These are phyloP conservation scores for Umbelopsis isabellina DNA, from an alignment of 192 early-diverging fungal species.

Conservation along the genomic window DNA sequence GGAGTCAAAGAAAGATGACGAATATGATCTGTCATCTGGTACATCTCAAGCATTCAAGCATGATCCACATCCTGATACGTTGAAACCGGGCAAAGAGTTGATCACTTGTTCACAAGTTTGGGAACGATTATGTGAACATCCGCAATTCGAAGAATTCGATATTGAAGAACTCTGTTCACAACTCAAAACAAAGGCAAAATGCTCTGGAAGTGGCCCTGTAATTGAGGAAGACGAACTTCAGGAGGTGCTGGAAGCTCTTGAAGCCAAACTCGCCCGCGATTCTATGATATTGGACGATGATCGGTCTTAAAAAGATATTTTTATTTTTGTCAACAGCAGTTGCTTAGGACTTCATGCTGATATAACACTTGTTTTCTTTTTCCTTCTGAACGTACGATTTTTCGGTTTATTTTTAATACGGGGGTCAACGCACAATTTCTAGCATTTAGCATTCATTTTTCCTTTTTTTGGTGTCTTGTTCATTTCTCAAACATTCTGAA, in stretches of 20 bases:
- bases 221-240: conserved; percentile 48
- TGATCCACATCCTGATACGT: conserved; percentile 2
- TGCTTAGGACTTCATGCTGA: no score
- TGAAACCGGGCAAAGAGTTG: conserved; percentile 9
- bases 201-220: conserved; percentile 60
- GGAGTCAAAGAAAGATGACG: neutral
- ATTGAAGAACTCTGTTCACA: conserved; percentile 53
- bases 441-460: no score
- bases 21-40: conserved; percentile 14
- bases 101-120: conserved; percentile 54
- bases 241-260: conserved; percentile 18
- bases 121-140: conserved; percentile 60
- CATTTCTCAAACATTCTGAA: no score
- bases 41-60: conserved; percentile 3
- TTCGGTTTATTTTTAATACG: no score
- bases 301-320: no score
- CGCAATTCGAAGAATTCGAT: conserved; percentile 59
- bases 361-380: no score
- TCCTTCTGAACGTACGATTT: no score
- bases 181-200: conserved; percentile 58
- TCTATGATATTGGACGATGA: neutral
- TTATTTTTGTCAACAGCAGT: no score
- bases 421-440: no score
- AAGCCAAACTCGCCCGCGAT: neutral
- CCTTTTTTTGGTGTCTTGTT: no score